Evolutionary conservation across 2,329 filamentous ascomycete species (phyloP).

Genomic region (Celoporthe dispersa): DNA sequence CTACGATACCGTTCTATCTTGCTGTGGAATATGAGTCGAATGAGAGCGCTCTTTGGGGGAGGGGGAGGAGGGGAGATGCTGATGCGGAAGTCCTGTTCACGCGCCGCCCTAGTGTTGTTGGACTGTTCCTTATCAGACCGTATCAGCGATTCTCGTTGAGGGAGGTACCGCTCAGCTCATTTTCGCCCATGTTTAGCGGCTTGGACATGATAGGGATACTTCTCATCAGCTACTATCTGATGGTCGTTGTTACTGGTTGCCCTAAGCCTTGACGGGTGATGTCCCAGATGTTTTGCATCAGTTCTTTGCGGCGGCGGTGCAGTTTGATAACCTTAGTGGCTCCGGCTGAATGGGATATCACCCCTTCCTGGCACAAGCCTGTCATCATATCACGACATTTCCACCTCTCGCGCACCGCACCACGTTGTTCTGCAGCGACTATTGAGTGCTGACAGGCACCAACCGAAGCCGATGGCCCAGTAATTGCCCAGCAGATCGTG

Average conservation of each 20-base stretch:
- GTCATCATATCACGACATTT: background rate
- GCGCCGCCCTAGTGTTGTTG: background rate
- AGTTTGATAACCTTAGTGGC: background rate
- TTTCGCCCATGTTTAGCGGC: background rate
- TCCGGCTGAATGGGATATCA: background rate
- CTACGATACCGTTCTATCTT: background rate
- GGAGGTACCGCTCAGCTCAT: background rate
- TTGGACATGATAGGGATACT: background rate
- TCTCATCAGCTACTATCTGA: background rate
- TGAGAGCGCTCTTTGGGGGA: too few relatives aligned
- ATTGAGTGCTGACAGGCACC: background rate
- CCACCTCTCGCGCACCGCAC: background rate
- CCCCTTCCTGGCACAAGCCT: background rate
- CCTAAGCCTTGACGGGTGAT: background rate
- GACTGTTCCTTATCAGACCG: background rate
- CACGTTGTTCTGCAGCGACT: background rate
- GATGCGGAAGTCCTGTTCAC: background rate
- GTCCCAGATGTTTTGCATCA: background rate
- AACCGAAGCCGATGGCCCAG: background rate
- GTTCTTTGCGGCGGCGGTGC: background rate
- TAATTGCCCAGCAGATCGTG: background rate
- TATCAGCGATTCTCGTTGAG: background rate
- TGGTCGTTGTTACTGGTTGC: background rate
- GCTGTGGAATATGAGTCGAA: background rate
- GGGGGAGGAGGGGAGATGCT: background rate